Conservation (phyloP, 2,329 filamentous ascomycete species). For the Aspergillus texensis region DNA sequence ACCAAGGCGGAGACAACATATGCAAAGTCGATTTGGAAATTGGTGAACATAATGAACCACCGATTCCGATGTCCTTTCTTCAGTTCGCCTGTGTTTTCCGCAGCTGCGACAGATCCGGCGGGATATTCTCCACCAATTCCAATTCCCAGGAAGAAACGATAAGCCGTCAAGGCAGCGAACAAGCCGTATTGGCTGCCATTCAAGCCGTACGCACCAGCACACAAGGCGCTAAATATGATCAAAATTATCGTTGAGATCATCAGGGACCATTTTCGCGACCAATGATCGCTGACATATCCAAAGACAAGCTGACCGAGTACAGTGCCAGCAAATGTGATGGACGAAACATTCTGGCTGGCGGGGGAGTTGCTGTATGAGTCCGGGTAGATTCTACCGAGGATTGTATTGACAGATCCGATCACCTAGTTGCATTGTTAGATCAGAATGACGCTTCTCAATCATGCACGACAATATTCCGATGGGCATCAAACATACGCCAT, state of each 20-base stretch:
- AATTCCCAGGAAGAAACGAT: constrained; percentile 79
- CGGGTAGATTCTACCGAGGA: constrained; percentile 70
- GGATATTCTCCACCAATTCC: constrained; percentile 69
- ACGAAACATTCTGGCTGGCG: constrained; percentile 73
- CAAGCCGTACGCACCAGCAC: constrained; percentile 74
- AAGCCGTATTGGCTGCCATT: constrained; percentile 70
- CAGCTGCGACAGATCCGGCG: constrained; percentile 75
- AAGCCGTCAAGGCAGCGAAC: constrained; percentile 77
- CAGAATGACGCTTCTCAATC: neutral
- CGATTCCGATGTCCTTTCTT: constrained; percentile 79
- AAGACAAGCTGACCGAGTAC: constrained; percentile 81
- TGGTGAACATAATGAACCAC: constrained; percentile 91
- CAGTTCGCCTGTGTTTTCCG: constrained; percentile 82
- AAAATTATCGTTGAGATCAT: constrained; percentile 80
- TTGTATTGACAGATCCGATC: constrained; percentile 84
- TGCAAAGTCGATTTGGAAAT: constrained; percentile 81
- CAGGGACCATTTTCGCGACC: constrained; percentile 80
- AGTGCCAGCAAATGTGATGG: constrained; percentile 84
- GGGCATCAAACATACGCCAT: constrained; percentile 62
- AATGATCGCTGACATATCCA: constrained; percentile 79
- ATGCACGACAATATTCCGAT: neutral
- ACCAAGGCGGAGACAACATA: constrained; percentile 82
- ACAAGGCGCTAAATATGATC: constrained; percentile 80
- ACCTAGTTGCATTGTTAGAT: constrained; percentile 52
- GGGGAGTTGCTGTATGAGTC: constrained; percentile 67